Conservation (phyloP, 2,329 filamentous ascomycete species). For the Aureobasidium vineae region DNA sequence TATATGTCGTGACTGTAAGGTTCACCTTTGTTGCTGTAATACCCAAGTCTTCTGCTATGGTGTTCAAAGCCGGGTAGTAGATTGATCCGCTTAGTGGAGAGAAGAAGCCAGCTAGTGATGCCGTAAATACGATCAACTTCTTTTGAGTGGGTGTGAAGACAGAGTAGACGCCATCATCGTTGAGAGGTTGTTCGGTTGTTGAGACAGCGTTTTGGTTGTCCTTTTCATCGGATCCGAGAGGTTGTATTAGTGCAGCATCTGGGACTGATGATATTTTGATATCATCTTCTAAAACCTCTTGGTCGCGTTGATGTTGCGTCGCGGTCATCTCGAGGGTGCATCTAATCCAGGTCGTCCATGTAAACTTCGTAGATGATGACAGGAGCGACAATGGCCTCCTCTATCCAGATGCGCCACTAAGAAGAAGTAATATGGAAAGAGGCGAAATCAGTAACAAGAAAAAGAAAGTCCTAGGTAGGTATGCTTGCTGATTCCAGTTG, state of each 20-base stretch:
- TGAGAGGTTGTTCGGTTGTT: neutral
- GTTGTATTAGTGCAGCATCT: neutral
- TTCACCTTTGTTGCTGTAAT: conserved; percentile 48
- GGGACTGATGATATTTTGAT: neutral
- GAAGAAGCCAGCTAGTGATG: conserved; percentile 35
- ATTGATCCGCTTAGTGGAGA: conserved; percentile 41
- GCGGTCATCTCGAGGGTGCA: neutral
- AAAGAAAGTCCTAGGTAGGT: neutral
- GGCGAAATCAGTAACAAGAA: neutral
- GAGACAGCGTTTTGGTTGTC: neutral
- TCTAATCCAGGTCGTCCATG: neutral
- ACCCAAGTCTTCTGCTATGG: conserved; percentile 40
- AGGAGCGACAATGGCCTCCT: neutral
- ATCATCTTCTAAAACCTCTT: neutral
- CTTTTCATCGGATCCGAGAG: neutral
- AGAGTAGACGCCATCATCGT: conserved; percentile 33
- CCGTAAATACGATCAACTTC: conserved; percentile 35
- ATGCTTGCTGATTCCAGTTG: neutral
- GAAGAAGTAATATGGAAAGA: neutral
- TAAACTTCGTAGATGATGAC: neutral
- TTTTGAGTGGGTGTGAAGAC: conserved; percentile 37
- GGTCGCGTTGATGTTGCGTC: neutral
- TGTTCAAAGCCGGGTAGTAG: conserved; percentile 42
- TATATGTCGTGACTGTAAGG: conserved; percentile 52
- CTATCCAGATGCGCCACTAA: neutral